Conservation (phyloP, 345 rosid genomes). For the Streptanthus diversifolius region DNA sequence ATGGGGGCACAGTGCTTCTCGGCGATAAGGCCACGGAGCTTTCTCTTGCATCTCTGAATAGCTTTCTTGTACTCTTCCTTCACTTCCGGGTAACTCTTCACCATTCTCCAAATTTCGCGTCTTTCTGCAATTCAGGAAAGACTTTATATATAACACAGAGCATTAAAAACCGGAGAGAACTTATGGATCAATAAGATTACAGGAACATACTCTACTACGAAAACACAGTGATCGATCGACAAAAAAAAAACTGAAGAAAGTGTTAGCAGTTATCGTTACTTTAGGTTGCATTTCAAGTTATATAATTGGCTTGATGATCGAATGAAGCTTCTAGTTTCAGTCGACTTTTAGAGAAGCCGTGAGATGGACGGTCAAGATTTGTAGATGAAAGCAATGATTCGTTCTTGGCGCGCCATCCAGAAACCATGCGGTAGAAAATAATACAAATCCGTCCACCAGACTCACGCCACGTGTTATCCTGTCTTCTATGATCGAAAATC, state of each 20-base stretch:
- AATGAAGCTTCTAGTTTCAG: conserved; percentile 22
- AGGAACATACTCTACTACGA: neutral
- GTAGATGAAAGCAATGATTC: neutral
- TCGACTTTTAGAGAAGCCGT: neutral
- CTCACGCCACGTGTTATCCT: neutral
- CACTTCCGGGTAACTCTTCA: conserved; percentile 63
- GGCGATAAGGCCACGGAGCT: conserved; percentile 75
- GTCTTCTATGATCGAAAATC: neutral
- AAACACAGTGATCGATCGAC: neutral
- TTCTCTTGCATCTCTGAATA: conserved; percentile 59
- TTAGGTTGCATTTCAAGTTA: neutral
- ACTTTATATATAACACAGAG: neutral
- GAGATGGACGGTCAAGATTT: conserved; percentile 13
- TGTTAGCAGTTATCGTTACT: neutral
- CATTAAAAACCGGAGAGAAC: neutral
- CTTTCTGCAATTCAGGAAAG: neutral
- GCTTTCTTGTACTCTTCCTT: conserved; percentile 71
- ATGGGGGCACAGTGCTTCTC: conserved; percentile 89
- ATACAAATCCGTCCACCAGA: neutral
- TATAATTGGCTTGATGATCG: neutral
- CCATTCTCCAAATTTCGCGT: conserved; percentile 12
- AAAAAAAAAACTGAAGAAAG: neutral
- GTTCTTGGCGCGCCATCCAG: conserved; percentile 26
- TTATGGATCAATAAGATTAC: neutral
- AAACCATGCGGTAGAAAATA: neutral